Base-by-base conservation (phyloP, 352 stramenopile genomes). In the Globisporangium middletonii region DNA sequence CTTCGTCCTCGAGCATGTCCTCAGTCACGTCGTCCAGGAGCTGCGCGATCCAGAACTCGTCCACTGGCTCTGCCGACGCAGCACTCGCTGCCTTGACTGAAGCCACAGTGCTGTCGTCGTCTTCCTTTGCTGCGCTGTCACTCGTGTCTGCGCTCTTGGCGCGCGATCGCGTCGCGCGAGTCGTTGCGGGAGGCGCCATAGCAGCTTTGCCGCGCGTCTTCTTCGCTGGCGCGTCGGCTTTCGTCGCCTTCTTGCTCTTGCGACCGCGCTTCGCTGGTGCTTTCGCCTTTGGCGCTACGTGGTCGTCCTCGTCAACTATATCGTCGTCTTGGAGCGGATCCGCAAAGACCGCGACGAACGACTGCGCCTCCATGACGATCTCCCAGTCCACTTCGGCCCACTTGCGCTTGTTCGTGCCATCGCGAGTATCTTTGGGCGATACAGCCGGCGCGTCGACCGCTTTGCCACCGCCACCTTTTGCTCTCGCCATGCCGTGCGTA, bases 11-110 rank as follows among this genome's bases (percentile, higher is more conserved):
- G 12, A 90, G 54, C 83, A 92, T 92, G 53, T 85, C 71, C 55
- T 84, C 75, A 18, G 79, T 89, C 57, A 89, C 80, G 61, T 92
- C 83, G 64, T 90, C 83, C 45, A 73, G 73, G 55, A 92, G 65
- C 64, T 89, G 67, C 1, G 78, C 83, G 38, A 92, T 59, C 76
- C 76, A 92, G 49, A 88, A 92, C 57, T 68, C 58, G 41, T 86
- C 71, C 11, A 15, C 26, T 7, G 50, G 23, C 19, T 55, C 33
- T 1, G 30, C 11, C 16, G 50, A 46, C 38, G 37, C 5, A 12
- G 28, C 37, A 19, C 44, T 42, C 26, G 49, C 55, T 15, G 27
- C 38, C 16, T 44, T 41, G 13, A n/a, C n/a, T n/a, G n/a, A n/a
- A n/a, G n/a, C n/a, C n/a, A n/a, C n/a, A n/a, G n/a, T n/a, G n/a